Evolutionary conservation across 2,329 filamentous ascomycete genomes (phyloP).

Genomic region (Diaporthe ampelina): DNA sequence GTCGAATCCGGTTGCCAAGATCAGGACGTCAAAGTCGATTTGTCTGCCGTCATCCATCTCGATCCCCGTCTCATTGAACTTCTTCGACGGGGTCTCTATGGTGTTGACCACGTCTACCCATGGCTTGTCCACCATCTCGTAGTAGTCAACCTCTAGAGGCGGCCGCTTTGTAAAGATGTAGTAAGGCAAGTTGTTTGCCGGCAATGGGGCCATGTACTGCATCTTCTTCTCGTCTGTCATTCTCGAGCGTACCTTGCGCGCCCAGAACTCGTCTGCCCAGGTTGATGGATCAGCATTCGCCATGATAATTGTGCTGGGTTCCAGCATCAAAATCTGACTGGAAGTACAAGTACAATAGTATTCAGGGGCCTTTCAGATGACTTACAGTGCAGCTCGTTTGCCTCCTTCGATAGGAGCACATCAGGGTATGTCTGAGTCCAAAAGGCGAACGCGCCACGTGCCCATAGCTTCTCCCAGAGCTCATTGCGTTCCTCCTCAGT

Average conservation of each 20-base stretch:
- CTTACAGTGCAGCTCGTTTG: conserved; percentile 56
- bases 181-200: conserved; percentile 61
- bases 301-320: neutral
- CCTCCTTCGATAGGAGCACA: conserved; percentile 54
- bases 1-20: conserved; percentile 54
- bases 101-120: conserved; percentile 62
- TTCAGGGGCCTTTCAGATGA: neutral
- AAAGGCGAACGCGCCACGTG: conserved; percentile 61
- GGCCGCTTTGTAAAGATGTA: conserved; percentile 55
- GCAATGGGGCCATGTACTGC: conserved; percentile 62
- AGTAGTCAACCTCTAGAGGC: conserved; percentile 33
- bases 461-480: conserved; percentile 60
- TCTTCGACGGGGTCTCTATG: conserved; percentile 57
- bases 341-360: neutral
- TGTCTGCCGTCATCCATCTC: conserved; percentile 53
- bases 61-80: conserved; percentile 57
- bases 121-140: conserved; percentile 48
- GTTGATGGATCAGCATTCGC: neutral
- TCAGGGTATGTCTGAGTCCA: conserved; percentile 63
- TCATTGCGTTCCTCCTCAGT: conserved; percentile 57
- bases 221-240: conserved; percentile 59
- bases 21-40: conserved; percentile 53
- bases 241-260: conserved; percentile 57
- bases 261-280: conserved; percentile 60
- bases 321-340: neutral